Evolutionary conservation across 345 rosid species (phyloP).

Genomic region (Clausena lansium): DNA sequence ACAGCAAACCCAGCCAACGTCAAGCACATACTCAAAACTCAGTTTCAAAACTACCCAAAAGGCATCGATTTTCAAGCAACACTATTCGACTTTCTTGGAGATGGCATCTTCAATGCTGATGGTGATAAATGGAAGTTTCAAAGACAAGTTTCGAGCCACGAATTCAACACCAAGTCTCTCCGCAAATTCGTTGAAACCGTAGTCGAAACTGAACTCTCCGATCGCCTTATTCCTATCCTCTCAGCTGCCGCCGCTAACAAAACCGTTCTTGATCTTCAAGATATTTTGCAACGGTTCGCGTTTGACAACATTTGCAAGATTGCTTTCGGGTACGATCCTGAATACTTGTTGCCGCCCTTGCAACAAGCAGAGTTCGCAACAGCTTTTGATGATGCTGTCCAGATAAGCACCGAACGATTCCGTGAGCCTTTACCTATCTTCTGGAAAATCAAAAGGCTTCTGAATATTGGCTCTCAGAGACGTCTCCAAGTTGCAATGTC

Average conservation of each 20-base stretch:
- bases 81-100: slow-evolving; percentile 63
- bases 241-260: slow-evolving; percentile 28
- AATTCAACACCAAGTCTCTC: slow-evolving; percentile 70
- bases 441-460: slow-evolving; percentile 46
- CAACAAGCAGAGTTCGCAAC: slow-evolving; percentile 36
- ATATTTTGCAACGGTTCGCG: slow-evolving; percentile 58
- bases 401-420: slow-evolving; percentile 39
- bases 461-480: slow-evolving; percentile 50
- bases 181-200: slow-evolving; percentile 56
- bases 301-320: slow-evolving; percentile 72
- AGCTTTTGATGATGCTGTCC: slow-evolving; percentile 47
- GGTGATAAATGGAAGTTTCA: slow-evolving; percentile 70
- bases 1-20: slow-evolving; percentile 68
- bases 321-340: slow-evolving; percentile 70
- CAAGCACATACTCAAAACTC: slow-evolving; percentile 60
- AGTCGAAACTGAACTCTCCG: slow-evolving; percentile 51
- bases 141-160: slow-evolving; percentile 70
- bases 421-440: slow-evolving; percentile 18
- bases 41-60: slow-evolving; percentile 54
- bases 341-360: slow-evolving; percentile 45
- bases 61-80: slow-evolving; percentile 25
- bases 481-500: slow-evolving; percentile 32
- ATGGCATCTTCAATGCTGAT: slow-evolving; percentile 68
- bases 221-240: slow-evolving; percentile 60
- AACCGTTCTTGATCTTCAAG: slow-evolving; percentile 50